phyloP scores from a whole-genome alignment of 148 eudicot genomes.

The Euryodendron excelsum region DNA sequence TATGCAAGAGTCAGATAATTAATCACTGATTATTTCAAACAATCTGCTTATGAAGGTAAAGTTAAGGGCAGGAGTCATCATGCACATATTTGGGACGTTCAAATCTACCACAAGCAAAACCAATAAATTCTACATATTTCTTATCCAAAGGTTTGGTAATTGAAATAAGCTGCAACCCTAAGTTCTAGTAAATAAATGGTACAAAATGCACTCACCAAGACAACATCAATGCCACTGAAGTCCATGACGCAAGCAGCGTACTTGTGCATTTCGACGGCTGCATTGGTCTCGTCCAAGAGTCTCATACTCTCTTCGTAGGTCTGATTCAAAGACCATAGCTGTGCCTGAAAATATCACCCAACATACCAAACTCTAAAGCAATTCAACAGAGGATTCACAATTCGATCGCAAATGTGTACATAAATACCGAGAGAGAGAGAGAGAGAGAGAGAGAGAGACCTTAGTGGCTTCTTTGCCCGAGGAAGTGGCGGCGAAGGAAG shows the following conservation, averaged over 20 bases:
- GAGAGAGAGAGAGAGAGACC: conserved; percentile 33
- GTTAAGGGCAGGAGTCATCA: not conserved
- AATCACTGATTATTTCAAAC: not conserved
- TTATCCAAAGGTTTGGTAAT: not conserved
- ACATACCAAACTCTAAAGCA: too few relatives aligned
- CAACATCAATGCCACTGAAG: conserved; percentile 52
- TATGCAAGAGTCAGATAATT: not conserved
- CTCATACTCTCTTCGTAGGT: conserved; percentile 68
- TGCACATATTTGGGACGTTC: not conserved
- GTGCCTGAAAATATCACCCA: conserved; percentile 47
- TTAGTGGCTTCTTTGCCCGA: conserved; percentile 62
- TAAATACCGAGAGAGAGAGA: not conserved
- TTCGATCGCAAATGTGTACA: conserved; percentile 9
- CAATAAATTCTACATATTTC: not conserved
- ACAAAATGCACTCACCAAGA: conserved; percentile 44
- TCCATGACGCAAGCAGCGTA: conserved; percentile 55
- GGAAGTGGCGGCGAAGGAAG: conserved; percentile 83
- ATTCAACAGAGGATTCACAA: not conserved
- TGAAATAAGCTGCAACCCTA: not conserved
- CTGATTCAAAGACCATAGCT: conserved; percentile 61
- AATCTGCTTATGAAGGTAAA: not conserved
- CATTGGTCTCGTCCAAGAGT: conserved; percentile 74
- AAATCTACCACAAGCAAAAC: not conserved
- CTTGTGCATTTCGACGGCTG: conserved; percentile 82
- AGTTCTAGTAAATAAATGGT: not conserved